Conservation (phyloP, 352 stramenopile genomes). For the Phytophthora idaei region DNA sequence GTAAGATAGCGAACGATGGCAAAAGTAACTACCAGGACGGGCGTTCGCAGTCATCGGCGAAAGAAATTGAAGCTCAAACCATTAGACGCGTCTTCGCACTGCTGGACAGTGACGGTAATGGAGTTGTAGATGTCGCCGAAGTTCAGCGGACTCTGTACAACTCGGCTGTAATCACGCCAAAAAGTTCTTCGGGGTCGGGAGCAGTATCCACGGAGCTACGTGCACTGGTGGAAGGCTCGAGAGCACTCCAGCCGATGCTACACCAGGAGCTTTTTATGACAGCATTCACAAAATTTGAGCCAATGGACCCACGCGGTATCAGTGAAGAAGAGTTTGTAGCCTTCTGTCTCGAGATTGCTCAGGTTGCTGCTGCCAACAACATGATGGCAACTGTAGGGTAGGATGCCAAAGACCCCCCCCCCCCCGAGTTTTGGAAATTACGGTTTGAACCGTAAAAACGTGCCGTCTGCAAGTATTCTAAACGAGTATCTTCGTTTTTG, state of each 20-base stretch:
- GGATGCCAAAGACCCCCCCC: no score
- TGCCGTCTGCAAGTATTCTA: background rate
- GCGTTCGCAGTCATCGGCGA: constrained; percentile 11
- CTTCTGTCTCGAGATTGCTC: constrained; percentile 74
- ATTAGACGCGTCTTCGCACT: constrained; percentile 62
- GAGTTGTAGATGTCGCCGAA: constrained; percentile 66
- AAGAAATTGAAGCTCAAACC: constrained; percentile 49
- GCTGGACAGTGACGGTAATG: constrained; percentile 64
- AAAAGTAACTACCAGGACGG: constrained; percentile 3
- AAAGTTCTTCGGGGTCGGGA: constrained; percentile 1
- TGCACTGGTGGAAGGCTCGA: constrained; percentile 47
- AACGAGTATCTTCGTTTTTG: constrained; percentile 22
- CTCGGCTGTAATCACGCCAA: constrained; percentile 16
- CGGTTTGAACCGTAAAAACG: no score
- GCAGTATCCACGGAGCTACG: constrained; percentile 27
- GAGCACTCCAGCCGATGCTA: constrained; percentile 61
- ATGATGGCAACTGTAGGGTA: constrained; percentile 17
- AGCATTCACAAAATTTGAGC: constrained; percentile 67
- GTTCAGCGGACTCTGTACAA: constrained; percentile 52
- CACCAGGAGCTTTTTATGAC: constrained; percentile 66
- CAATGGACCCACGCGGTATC: constrained; percentile 62
- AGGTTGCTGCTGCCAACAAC: constrained; percentile 36
- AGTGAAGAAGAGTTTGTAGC: constrained; percentile 73
- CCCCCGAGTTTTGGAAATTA: background rate
- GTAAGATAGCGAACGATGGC: background rate